phyloP scores from a whole-genome alignment of 2,329 filamentous ascomycete genomes.

The Septoria linicola region DNA sequence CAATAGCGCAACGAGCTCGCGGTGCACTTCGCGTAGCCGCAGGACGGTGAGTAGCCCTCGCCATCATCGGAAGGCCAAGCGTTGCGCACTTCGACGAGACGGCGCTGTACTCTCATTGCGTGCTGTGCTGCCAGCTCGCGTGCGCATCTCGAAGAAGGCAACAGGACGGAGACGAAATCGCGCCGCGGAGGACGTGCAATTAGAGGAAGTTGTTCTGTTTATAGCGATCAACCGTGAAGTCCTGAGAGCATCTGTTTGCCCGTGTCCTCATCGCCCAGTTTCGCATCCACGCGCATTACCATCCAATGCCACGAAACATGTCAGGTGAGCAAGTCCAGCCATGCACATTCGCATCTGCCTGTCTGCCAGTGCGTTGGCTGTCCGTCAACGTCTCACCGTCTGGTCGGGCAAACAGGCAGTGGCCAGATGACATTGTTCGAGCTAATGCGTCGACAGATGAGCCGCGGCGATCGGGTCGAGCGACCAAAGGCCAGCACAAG shows the following conservation, averaged over 20 bases:
- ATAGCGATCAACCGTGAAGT: conserved; percentile 29
- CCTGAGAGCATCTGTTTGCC: conserved; percentile 23
- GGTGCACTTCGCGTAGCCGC: no score
- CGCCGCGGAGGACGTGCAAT: neutral
- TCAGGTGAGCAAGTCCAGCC: conserved; percentile 25
- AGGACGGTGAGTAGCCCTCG: no score
- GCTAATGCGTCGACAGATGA: conserved; percentile 57
- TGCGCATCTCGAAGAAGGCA: neutral
- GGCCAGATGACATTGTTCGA: neutral
- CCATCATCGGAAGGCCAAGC: no score
- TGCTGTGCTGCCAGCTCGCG: neutral
- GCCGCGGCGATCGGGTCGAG: conserved; percentile 88
- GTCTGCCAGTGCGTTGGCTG: neutral
- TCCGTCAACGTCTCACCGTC: no score
- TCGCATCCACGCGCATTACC: conserved; percentile 7
- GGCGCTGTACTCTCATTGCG: neutral
- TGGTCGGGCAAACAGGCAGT: no score
- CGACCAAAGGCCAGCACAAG: conserved; percentile 96
- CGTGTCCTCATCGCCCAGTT: conserved; percentile 14
- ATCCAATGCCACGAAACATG: conserved; percentile 19
- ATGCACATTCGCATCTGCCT: neutral
- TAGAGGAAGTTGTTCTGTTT: no score
- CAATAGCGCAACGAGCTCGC: no score
- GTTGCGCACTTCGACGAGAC: no score
- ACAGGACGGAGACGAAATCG: conserved; percentile 11